Conservation (phyloP, 306 rosid species). For the Luffa acutangula region DNA sequence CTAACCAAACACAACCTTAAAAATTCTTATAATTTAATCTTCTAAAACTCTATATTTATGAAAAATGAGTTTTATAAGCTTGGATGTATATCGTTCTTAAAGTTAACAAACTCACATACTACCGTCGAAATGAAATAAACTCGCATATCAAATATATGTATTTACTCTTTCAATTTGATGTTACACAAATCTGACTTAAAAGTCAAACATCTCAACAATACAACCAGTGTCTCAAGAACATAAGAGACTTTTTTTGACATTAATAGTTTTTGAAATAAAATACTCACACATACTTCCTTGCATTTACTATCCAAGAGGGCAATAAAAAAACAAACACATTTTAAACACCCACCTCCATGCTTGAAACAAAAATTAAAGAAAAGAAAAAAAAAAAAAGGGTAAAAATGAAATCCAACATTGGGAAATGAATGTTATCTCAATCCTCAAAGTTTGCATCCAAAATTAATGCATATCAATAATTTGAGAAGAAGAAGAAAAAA, state of each 20-base stretch:
- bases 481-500: background rate
- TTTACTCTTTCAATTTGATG: no score
- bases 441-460: background rate
- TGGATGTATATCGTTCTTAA: no score
- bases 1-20: no score
- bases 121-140: no score
- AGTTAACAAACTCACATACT: no score
- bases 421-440: background rate
- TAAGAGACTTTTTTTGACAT: background rate
- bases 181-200: no score
- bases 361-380: background rate
- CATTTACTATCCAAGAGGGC: background rate
- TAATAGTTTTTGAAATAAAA: background rate
- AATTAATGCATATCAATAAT: slow-evolving; percentile 1
- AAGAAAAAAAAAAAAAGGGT: background rate
- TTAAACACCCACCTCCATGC: background rate
- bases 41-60: no score
- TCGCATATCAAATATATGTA: no score
- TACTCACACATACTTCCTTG: background rate
- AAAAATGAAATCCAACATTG: background rate
- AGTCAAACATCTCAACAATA: background rate
- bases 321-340: background rate
- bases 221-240: background rate
- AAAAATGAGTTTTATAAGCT: no score
- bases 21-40: no score